Evolutionary conservation across 306 rosid genomes (phyloP).

Genomic region (Citrullus mucosospermus): DNA sequence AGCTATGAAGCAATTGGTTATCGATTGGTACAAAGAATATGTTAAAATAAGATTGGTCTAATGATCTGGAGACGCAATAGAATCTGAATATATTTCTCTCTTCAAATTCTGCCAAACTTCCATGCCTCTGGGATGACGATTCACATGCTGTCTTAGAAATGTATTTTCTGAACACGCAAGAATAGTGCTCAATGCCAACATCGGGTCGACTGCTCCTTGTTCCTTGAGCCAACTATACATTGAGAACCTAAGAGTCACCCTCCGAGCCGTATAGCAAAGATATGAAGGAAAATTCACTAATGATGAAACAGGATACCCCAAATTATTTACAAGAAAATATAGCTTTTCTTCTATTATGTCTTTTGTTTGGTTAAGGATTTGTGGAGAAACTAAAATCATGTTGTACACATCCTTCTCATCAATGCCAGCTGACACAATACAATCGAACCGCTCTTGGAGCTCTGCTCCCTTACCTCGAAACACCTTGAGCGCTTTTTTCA

Average conservation of each 20-base stretch:
- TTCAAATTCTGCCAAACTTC: slow-evolving; percentile 53
- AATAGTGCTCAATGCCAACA: slow-evolving; percentile 46
- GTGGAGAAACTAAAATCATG: slow-evolving; percentile 46
- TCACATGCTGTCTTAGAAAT: slow-evolving; percentile 32
- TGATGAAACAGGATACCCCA: slow-evolving; percentile 50
- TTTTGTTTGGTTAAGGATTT: slow-evolving; percentile 50
- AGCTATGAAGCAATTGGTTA: not conserved
- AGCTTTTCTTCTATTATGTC: slow-evolving; percentile 40
- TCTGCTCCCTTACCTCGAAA: slow-evolving; percentile 65
- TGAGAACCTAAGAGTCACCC: slow-evolving; percentile 47
- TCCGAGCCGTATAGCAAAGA: slow-evolving; percentile 30
- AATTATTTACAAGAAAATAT: slow-evolving; percentile 32
- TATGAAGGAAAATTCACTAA: slow-evolving; percentile 41
- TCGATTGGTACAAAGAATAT: not conserved
- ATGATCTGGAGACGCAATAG: not conserved
- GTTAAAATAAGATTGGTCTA: not conserved
- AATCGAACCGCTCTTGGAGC: slow-evolving; percentile 70
- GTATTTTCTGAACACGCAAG: slow-evolving; percentile 30
- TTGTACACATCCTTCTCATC: slow-evolving; percentile 27
- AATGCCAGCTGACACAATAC: slow-evolving; percentile 58
- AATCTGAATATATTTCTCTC: slow-evolving; percentile 15
- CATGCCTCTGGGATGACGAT: slow-evolving; percentile 50
- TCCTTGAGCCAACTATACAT: slow-evolving; percentile 65
- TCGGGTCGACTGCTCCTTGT: slow-evolving; percentile 24
- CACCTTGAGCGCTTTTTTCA: slow-evolving; percentile 28